Evolutionary conservation across 805 yeast genomes (phyloP).

Genomic region (Candida boidinii): DNA sequence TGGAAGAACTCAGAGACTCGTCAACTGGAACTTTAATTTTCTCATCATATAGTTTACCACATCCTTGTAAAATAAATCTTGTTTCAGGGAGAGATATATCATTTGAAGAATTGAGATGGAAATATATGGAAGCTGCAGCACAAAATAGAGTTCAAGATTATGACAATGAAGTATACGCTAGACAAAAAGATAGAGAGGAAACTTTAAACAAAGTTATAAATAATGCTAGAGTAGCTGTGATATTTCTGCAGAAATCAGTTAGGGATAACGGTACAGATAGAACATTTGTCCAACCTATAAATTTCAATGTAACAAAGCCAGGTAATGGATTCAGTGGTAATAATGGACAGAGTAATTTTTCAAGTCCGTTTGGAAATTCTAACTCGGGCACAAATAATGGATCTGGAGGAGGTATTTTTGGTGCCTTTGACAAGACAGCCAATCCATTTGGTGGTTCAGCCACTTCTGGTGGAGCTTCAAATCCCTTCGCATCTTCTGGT

Average conservation of each 20-base stretch:
- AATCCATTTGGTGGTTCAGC: constrained; percentile 6
- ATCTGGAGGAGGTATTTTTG: not conserved
- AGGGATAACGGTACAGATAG: constrained; percentile 11
- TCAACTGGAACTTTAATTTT: constrained; percentile 19
- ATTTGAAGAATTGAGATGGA: constrained; percentile 42
- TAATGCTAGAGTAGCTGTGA: constrained; percentile 42
- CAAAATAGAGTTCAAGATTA: constrained; percentile 29
- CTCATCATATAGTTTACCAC: constrained; percentile 40
- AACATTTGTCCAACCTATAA: constrained; percentile 26
- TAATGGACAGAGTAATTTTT: no score
- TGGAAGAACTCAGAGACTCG: no score
- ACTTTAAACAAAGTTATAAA: constrained; percentile 29
- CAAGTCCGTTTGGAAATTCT: no score
- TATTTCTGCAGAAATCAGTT: constrained; percentile 44
- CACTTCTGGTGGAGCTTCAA: not conserved
- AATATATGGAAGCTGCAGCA: constrained; percentile 33
- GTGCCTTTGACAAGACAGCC: not conserved
- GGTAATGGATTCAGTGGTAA: not conserved
- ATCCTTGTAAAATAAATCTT: constrained; percentile 39
- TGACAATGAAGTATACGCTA: constrained; percentile 29
- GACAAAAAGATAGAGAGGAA: constrained; percentile 38
- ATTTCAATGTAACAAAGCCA: constrained; percentile 3
- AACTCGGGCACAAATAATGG: no score
- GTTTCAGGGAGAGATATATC: constrained; percentile 46
- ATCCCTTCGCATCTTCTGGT: constrained; percentile 5